Conservation (phyloP, 805 yeast genomes). For the Saccharomycopsis microspora region DNA sequence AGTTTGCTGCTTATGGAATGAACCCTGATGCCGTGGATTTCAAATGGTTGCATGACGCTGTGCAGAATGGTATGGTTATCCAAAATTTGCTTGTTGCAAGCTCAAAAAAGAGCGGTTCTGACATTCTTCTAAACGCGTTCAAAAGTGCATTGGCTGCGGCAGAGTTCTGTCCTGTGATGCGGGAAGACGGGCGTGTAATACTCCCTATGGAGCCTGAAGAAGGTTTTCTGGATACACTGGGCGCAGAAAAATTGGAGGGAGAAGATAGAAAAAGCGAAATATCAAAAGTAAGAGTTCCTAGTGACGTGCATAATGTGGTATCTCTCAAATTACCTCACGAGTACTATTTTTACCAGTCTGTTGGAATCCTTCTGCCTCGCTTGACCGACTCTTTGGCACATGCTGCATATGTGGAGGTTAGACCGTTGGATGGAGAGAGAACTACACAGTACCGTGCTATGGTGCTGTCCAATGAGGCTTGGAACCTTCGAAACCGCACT, state of each 20-base stretch:
- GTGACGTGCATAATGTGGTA: slow-evolving; percentile 70
- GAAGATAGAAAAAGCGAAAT: neutral
- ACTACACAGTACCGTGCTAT: slow-evolving; percentile 48
- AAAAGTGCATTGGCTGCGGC: slow-evolving; percentile 61
- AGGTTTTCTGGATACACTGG: slow-evolving; percentile 4
- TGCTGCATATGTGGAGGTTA: slow-evolving; percentile 49
- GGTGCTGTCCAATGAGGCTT: slow-evolving; percentile 32
- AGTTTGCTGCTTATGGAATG: neutral
- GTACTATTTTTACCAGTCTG: slow-evolving; percentile 65
- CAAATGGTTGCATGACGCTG: slow-evolving; percentile 13
- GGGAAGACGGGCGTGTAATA: slow-evolving; percentile 56
- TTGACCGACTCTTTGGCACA: slow-evolving; percentile 56
- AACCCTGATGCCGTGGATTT: slow-evolving; percentile 14
- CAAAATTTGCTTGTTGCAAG: slow-evolving; percentile 37
- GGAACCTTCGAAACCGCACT: slow-evolving; percentile 43
- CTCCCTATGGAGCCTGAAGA: slow-evolving; percentile 35
- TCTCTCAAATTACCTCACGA: slow-evolving; percentile 85
- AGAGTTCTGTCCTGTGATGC: slow-evolving; percentile 64
- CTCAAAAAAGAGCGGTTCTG: neutral
- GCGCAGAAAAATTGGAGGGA: neutral
- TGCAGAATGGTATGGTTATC: slow-evolving; percentile 30
- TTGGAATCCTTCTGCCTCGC: slow-evolving; percentile 60
- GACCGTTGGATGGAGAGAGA: slow-evolving; percentile 52
- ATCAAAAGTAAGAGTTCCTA: slow-evolving; percentile 36
- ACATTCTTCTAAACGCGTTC: slow-evolving; percentile 23